Evolutionary conservation across 176 grass and related monocot genomes (phyloP).

Genomic region (Saccharum spontaneum): DNA sequence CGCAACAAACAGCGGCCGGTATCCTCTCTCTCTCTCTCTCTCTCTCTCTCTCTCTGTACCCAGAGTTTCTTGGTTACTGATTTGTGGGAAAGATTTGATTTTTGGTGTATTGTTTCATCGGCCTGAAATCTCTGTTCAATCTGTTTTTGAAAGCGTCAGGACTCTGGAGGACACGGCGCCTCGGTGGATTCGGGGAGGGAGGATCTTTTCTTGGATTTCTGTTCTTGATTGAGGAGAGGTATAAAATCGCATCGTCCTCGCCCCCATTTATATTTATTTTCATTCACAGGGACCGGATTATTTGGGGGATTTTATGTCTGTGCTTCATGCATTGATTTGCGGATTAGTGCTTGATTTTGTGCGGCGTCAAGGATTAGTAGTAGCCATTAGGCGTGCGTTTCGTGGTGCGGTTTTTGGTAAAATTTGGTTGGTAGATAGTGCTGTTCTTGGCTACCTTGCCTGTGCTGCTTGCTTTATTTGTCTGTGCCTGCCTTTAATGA

Average conservation of each 20-base stretch:
- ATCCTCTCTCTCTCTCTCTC: background rate
- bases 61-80: background rate
- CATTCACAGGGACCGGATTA: background rate
- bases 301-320: background rate
- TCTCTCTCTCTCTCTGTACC: too few species aligned
- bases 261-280: constrained; percentile 1
- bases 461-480: constrained; percentile 26
- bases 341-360: constrained; percentile 42
- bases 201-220: constrained; percentile 12
- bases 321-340: background rate
- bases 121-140: background rate
- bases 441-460: constrained; percentile 27
- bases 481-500: constrained; percentile 25
- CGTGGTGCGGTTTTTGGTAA: constrained; percentile 11
- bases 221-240: constrained; percentile 14
- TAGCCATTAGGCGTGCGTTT: constrained; percentile 16
- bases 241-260: background rate
- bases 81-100: background rate
- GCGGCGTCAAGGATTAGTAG: constrained; percentile 10
- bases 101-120: background rate
- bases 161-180: background rate
- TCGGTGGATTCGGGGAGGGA: background rate
- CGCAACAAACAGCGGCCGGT: background rate
- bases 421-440: constrained; percentile 35
- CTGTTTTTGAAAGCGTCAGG: background rate